Percentiles rank a stretch among this genome's conserved stretches.
phyloP scores from a whole-genome alignment of 148 eudicot genomes.

The Chenopodium quinoa region DNA sequence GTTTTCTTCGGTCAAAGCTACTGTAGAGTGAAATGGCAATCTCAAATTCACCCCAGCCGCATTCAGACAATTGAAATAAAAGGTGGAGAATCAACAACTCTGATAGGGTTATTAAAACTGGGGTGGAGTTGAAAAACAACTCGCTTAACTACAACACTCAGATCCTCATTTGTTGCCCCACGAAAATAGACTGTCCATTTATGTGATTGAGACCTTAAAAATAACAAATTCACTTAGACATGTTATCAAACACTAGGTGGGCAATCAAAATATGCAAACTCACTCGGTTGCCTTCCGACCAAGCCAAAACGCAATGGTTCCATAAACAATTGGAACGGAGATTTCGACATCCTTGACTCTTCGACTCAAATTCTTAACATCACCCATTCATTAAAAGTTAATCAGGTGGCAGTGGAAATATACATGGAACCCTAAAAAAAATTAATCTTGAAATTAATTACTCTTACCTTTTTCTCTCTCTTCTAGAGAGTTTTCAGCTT shows the following conservation, averaged over 20 bases:
- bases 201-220: conserved; percentile 61
- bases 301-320: conserved; percentile 92
- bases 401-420: too few relatives aligned
- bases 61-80: conserved; percentile 66
- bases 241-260: conserved; percentile 26
- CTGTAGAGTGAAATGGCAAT: conserved; percentile 67
- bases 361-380: conserved; percentile 38
- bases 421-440: too few relatives aligned
- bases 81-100: conserved; percentile 80
- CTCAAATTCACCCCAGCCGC: conserved; percentile 98
- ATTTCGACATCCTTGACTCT: conserved; percentile 66
- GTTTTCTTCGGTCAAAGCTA: conserved; percentile 39
- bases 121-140: conserved; percentile 84
- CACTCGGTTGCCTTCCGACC: conserved; percentile 90
- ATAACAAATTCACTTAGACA: neutral
- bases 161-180: conserved; percentile 82
- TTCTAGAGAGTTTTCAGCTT: too few relatives aligned
- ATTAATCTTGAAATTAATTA: too few relatives aligned
- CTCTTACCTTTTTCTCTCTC: too few relatives aligned
- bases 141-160: conserved; percentile 61
- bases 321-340: conserved; percentile 77
- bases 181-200: conserved; percentile 93
- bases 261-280: conserved; percentile 28
- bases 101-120: conserved; percentile 69
- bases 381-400: too few relatives aligned